Evolutionary conservation across 345 rosid species (phyloP).

Genomic region (Lepidium didymum): DNA sequence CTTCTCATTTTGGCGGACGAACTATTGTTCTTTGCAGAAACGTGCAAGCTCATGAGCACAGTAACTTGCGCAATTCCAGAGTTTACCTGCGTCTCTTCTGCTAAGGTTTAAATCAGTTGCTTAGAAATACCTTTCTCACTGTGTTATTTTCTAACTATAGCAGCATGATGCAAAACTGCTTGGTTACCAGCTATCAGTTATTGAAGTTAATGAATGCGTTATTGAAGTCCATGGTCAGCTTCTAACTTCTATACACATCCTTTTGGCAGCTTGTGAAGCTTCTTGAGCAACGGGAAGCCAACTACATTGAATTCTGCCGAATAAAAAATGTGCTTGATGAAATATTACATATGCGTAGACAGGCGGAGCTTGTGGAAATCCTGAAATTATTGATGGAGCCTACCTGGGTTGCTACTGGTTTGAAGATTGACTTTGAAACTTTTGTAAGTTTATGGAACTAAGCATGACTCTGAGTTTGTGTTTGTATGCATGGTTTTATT

Average conservation of each 20-base stretch:
- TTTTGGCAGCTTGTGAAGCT: slow-evolving; percentile 87
- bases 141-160: neutral
- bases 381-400: slow-evolving; percentile 81
- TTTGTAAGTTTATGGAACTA: slow-evolving; percentile 37
- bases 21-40: slow-evolving; percentile 44
- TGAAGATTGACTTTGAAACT: slow-evolving; percentile 76
- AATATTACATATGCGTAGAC: slow-evolving; percentile 60
- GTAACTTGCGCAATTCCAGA: slow-evolving; percentile 80
- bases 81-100: slow-evolving; percentile 81
- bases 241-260: slow-evolving; percentile 14
- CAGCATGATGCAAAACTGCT: neutral
- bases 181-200: neutral
- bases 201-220: neutral
- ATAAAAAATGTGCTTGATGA: slow-evolving; percentile 81
- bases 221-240: neutral
- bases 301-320: slow-evolving; percentile 88
- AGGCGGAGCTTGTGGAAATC: slow-evolving; percentile 57
- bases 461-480: neutral
- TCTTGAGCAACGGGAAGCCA: slow-evolving; percentile 87
- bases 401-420: slow-evolving; percentile 90
- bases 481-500: neutral
- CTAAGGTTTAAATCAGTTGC: slow-evolving; percentile 55
- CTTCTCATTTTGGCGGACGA: slow-evolving; percentile 1
- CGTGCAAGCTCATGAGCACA: slow-evolving; percentile 78
- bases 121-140: neutral